Evolutionary conservation across 2,329 filamentous ascomycete genomes (phyloP), one percentile per base, ranked within the genome.

Genomic region (Bisporella sp.): DNA sequence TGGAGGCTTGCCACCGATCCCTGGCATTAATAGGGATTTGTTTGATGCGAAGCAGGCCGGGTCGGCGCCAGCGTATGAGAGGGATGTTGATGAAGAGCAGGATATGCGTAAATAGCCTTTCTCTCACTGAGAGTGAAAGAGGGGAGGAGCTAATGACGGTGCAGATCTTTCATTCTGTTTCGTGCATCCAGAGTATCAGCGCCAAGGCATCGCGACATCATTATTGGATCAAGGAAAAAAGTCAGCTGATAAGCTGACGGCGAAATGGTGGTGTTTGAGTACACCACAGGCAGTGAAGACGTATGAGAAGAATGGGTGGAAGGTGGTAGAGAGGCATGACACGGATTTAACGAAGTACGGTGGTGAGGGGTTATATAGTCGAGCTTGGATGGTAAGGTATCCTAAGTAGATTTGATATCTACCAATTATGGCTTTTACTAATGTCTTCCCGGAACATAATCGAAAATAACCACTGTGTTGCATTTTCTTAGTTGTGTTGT

Each of bases 261-360:
- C 48, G 0, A 56, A 47, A 12, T 50, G 59, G 8, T 60, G 57
- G 54, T 30, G 56, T 11, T 41, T 50, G 8, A 59, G 55, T 50
- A 60, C 55, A 8, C 57, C 58, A 8, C 54, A 54, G 9, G 58
- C 48, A 31, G 41, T 51, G 8, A 29, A 31, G 21, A 49, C 55
- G 6, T 62, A 63, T 41, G 55, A 60, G 32, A 59, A 53, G 39
- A 54, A 49, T 46, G 62, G 60, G 12, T 66, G 62, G 63, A 57
- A 59, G 30, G 58, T 61, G 1, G 59, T 62, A 28, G 55, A 63
- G 39, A 58, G 50, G 11, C 46, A 52, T 31, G 45, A 44, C 4
- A 48, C 57, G 32, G 46, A 54, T 32, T 31, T 60, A 12, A 45
- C 40, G n/a, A 47, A 50, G n/a, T 50, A 56, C 53, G 58, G 54